Evolutionary conservation across 768 basidiomycete genomes (phyloP).

Genomic region (Trametes cinnabarina): DNA sequence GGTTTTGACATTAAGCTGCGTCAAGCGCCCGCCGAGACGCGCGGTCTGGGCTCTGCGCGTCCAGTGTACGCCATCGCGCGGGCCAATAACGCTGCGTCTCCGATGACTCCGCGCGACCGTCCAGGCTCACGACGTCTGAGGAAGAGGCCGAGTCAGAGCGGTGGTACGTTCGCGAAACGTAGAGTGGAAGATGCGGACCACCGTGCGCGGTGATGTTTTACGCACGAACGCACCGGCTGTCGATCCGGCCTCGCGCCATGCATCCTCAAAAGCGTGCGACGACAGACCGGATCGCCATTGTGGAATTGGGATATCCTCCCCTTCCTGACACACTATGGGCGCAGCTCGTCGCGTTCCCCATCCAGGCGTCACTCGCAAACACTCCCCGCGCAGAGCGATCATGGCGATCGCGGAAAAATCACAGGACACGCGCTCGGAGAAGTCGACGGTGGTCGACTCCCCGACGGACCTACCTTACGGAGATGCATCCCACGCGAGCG

Average conservation of each 20-base stretch:
- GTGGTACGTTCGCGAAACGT: background rate
- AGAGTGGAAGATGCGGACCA: background rate
- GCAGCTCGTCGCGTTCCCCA: background rate
- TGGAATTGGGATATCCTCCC: too few species aligned
- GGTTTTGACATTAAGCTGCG: background rate
- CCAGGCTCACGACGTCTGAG: background rate
- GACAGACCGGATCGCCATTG: too few species aligned
- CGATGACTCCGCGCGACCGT: background rate
- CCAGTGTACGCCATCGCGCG: background rate
- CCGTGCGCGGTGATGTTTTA: too few species aligned
- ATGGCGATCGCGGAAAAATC: background rate
- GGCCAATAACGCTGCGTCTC: background rate
- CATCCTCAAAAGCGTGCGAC: too few species aligned
- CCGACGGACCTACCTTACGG: background rate
- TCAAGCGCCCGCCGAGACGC: background rate
- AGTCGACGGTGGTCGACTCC: background rate
- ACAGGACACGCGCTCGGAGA: background rate
- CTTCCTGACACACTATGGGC: too few species aligned
- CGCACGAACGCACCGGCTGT: too few species aligned
- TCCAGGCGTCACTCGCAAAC: too few species aligned
- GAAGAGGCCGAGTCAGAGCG: background rate
- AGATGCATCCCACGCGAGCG: background rate
- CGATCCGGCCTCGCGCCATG: too few species aligned
- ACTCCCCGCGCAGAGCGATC: background rate
- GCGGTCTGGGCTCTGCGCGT: background rate